These are phyloP conservation scores for Camellia lanceoleosa DNA, from an alignment of 148 eudicot species.

Conservation along the genomic window DNA sequence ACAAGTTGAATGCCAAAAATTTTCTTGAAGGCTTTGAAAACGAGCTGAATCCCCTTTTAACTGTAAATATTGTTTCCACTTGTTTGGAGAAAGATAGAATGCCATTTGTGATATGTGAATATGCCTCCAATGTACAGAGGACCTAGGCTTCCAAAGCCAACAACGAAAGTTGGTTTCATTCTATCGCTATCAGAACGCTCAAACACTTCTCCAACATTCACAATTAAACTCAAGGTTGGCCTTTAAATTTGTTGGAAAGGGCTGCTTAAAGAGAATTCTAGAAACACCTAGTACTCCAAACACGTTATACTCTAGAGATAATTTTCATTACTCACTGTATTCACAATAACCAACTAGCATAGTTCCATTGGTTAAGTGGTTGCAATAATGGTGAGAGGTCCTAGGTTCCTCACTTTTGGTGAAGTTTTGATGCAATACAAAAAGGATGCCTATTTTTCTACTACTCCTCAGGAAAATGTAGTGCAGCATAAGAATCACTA, in stretches of 20 bases:
- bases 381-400: not conserved
- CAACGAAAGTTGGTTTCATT: not conserved
- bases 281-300: not conserved
- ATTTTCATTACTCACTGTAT: not conserved
- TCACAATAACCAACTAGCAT: not conserved
- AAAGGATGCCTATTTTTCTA: no score
- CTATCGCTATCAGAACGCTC: not conserved
- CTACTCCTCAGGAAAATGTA: no score
- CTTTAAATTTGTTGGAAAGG: not conserved
- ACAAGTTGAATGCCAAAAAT: not conserved
- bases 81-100: not conserved
- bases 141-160: not conserved
- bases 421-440: no score
- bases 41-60: not conserved
- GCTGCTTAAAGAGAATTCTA: not conserved
- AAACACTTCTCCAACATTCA: not conserved
- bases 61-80: not conserved
- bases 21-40: not conserved
- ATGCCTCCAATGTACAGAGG: not conserved
- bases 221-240: not conserved
- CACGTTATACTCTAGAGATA: not conserved
- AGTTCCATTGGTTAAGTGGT: not conserved
- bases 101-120: not conserved
- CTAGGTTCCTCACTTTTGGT: not conserved
- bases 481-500: no score